Percentiles rank a stretch among this genome's conserved stretches.
Conservation (phyloP, 129 eudicot genomes). For the Flaveria brownii region DNA sequence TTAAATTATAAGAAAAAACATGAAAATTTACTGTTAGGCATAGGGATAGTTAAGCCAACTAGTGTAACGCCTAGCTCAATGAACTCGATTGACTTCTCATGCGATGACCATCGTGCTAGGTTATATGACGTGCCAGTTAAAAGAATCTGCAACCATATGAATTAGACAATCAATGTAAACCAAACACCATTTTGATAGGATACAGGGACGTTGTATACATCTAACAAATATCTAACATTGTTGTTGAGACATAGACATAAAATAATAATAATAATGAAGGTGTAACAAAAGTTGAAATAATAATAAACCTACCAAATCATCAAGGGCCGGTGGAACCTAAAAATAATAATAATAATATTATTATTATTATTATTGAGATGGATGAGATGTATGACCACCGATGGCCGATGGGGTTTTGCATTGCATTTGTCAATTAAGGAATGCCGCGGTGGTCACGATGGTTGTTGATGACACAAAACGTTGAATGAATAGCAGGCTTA, state of each 20-base stretch:
- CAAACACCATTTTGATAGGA: neutral
- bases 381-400: neutral
- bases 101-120: too few species aligned
- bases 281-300: constrained; percentile 9
- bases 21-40: neutral
- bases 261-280: neutral
- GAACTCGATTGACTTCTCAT: neutral
- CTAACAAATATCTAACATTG: neutral
- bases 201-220: neutral
- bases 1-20: too few species aligned
- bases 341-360: neutral
- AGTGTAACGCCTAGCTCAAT: neutral
- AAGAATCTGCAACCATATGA: neutral
- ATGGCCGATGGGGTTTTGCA: neutral
- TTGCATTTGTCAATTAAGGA: constrained; percentile 34
- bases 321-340: constrained; percentile 19
- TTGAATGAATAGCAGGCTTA: constrained; percentile 21
- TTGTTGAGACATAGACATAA: neutral
- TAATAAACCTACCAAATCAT: neutral
- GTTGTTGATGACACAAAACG: constrained; percentile 12
- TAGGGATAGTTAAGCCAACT: neutral
- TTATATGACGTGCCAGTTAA: neutral
- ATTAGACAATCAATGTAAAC: neutral
- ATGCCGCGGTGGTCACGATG: constrained; percentile 18
- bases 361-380: neutral